These are phyloP conservation scores for Blastosporella zonata DNA, from an alignment of 1,284 basidiomycete genomes.

Conservation along the genomic window DNA sequence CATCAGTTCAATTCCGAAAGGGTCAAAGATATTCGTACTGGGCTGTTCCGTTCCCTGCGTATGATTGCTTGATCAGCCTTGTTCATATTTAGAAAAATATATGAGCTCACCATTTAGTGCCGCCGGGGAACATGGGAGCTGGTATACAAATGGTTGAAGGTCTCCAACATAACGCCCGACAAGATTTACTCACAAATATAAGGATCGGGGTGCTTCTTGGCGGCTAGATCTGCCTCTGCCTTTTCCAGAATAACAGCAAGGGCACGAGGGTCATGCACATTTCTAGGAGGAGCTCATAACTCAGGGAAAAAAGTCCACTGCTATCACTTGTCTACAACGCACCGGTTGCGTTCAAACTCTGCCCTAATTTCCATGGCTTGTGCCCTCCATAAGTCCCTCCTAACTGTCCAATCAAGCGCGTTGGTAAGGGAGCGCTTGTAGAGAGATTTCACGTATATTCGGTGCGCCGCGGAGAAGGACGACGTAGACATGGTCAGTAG, in stretches of 20 bases:
- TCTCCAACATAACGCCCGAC: slow-evolving; percentile 7
- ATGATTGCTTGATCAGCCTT: slow-evolving; percentile 20
- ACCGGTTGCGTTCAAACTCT: slow-evolving; percentile 92
- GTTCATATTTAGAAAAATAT: neutral
- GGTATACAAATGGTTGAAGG: slow-evolving; percentile 10
- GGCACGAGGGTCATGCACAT: slow-evolving; percentile 85
- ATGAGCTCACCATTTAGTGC: slow-evolving; percentile 75
- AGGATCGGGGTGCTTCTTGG: slow-evolving; percentile 82
- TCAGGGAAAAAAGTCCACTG: neutral
- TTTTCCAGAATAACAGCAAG: slow-evolving; percentile 78
- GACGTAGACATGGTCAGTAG: slow-evolving; percentile 42
- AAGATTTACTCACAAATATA: slow-evolving; percentile 67
- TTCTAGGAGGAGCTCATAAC: slow-evolving; percentile 40
- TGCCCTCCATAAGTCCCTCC: slow-evolving; percentile 82
- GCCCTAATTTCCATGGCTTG: slow-evolving; percentile 85
- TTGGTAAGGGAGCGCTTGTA: slow-evolving; percentile 87
- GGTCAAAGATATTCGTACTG: slow-evolving; percentile 43
- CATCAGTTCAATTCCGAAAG: slow-evolving; percentile 17
- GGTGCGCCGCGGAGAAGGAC: slow-evolving; percentile 76
- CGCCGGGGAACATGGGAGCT: slow-evolving; percentile 80
- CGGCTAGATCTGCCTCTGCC: slow-evolving; percentile 76
- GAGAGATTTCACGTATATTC: slow-evolving; percentile 86
- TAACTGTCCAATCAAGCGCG: slow-evolving; percentile 85
- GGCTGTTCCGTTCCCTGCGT: slow-evolving; percentile 69
- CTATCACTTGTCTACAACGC: slow-evolving; percentile 26